Percentiles rank a stretch among this genome's conserved stretches.
These are phyloP conservation scores for Neonectria sp. DNA, from an alignment of 2,329 filamentous ascomycete species.

Conservation along the genomic window DNA sequence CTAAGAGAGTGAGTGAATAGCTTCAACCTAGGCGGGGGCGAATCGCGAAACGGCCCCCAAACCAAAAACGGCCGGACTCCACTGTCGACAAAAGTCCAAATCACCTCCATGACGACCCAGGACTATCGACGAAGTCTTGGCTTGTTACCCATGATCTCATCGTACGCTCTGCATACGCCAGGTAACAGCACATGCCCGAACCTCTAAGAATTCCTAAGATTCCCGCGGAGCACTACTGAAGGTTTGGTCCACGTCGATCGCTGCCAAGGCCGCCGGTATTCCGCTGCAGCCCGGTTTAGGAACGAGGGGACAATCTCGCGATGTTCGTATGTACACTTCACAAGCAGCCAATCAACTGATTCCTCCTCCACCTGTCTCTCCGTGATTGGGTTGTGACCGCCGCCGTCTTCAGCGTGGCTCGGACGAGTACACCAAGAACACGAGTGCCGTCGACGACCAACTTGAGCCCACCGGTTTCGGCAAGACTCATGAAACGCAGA, in stretches of 20 bases:
- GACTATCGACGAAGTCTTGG: background rate
- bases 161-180: background rate
- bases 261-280: background rate
- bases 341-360: background rate
- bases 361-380: background rate
- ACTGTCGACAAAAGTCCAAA: slow-evolving; percentile 26
- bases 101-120: slow-evolving; percentile 7
- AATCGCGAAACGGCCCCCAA: slow-evolving; percentile 27
- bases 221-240: background rate
- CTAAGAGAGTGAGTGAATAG: slow-evolving; percentile 6
- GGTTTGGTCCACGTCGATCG: background rate
- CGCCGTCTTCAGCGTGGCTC: slow-evolving; percentile 8
- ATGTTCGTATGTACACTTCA: background rate
- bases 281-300: background rate
- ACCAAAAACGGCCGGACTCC: slow-evolving; percentile 4
- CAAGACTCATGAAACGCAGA: slow-evolving; percentile 20
- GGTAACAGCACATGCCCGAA: slow-evolving; percentile 3
- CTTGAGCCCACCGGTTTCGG: background rate
- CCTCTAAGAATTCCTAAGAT: slow-evolving; percentile 10
- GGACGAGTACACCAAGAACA: slow-evolving; percentile 17
- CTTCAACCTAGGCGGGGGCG: slow-evolving; percentile 14
- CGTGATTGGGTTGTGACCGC: slow-evolving; percentile 29
- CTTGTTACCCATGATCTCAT: slow-evolving; percentile 8
- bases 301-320: background rate
- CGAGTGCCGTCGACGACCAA: background rate